Evolutionary conservation across 257 asterid species (phyloP), one percentile per base, ranked within the genome.

Genomic region (Nicotiana attenuata): DNA sequence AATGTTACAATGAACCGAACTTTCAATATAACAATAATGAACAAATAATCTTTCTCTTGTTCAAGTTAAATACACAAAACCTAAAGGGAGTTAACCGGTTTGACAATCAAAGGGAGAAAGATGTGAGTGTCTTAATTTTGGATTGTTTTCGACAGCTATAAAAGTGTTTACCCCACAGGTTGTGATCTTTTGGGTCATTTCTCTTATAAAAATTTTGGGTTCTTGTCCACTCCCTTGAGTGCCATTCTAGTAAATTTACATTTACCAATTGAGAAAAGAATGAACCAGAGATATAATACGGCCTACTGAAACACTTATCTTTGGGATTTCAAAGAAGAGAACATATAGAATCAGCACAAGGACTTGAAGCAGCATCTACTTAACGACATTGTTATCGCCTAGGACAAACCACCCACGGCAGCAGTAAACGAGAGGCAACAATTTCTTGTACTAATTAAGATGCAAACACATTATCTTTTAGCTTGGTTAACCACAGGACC

Each of bases 301-400:
- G 16, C 61, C 63, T 14, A 73, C 0, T 7, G 26, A 47, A 16
- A 73, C 20, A 73, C 61, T 73, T 47, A 17, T 14, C 20, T 68
- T 45, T 3, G 78, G 59, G 8, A 71, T 22, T 71, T 71, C 57
- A 71, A 22, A 71, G 60, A 7, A 45, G 61, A 47, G 78, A 24
- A 50, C 63, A 50, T 87, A 84, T 89, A 83, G 80, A 90, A 90
- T 57, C 94, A 88, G 89, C 83, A 79, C 20, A 14, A 77, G 53
- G 22, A 76, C 33, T 17, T 24, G 77, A 66, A 75, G 57, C 68
- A 76, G 64, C 47, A 69, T 26, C 57, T n/a, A 80, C 84, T 77
- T 53, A 73, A 35, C 2, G 8, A 20, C 55, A 5, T 59, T 10
- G 81, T 28, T 45, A 53, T 69, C 19, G 24, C 77, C 77, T 11